Conservation (phyloP, 352 stramenopile genomes). For the Phytophthora pinifolia region DNA sequence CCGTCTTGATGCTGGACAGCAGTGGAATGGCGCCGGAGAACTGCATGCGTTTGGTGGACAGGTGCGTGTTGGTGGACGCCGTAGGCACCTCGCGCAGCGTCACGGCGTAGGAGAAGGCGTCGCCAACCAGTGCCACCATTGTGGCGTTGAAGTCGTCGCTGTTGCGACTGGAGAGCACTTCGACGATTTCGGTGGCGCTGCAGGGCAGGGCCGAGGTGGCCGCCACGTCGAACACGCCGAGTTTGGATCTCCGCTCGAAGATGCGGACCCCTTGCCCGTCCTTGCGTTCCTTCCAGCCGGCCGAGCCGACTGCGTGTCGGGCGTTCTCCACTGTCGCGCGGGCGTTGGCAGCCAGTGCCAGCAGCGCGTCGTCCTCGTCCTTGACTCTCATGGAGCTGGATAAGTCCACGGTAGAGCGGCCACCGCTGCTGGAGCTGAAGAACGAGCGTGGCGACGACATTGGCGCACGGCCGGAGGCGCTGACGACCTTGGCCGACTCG, state of each 20-base stretch:
- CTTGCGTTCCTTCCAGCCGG: conserved; percentile 34
- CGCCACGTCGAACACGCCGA: conserved; percentile 21
- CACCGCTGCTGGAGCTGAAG: conserved; percentile 30
- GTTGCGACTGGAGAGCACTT: conserved; percentile 33
- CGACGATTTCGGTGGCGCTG: conserved; percentile 31
- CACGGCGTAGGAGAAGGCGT: conserved; percentile 37
- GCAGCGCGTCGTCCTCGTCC: conserved; percentile 30
- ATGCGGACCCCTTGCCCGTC: conserved; percentile 30
- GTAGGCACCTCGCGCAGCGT: conserved; percentile 33
- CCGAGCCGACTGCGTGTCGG: conserved; percentile 3
- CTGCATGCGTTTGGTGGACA: conserved; percentile 37
- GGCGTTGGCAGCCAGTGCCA: conserved; percentile 17
- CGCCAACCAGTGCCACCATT: conserved; percentile 36
- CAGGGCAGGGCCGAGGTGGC: conserved; percentile 28
- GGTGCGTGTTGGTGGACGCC: conserved; percentile 9
- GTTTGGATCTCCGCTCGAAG: conserved; percentile 27
- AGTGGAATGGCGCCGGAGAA: conserved; percentile 29
- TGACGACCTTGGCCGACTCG: conserved; percentile 14
- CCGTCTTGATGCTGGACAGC: conserved; percentile 29
- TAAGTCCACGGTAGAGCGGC: conserved; percentile 13
- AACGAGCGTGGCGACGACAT: conserved; percentile 28
- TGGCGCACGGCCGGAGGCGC: conserved; percentile 10
- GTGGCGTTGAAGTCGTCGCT: conserved; percentile 45
- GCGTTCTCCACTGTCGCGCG: conserved; percentile 26
- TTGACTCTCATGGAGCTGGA: conserved; percentile 12